Evolutionary conservation across 257 asterid species (phyloP).

Genomic region (Gentiana dahurica): DNA sequence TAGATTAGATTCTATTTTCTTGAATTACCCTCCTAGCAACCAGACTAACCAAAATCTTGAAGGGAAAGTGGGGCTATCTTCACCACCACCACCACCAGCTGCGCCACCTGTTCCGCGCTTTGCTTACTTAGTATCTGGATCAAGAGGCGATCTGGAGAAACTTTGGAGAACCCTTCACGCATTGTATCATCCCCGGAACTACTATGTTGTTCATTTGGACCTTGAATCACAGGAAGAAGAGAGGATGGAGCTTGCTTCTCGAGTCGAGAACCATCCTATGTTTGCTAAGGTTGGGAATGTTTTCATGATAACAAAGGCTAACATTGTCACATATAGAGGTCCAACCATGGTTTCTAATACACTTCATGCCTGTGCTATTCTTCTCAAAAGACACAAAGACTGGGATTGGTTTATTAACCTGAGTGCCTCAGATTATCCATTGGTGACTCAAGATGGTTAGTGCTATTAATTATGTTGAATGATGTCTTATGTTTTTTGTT

Average conservation of each 20-base stretch:
- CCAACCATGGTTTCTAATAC: conserved; percentile 97
- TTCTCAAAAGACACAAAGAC: conserved; percentile 57
- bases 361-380: conserved; percentile 90
- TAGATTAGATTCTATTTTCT: conserved; percentile 44
- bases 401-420: conserved; percentile 99
- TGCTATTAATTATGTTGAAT: neutral
- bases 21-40: conserved; percentile 39
- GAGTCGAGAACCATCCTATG: conserved; percentile 47
- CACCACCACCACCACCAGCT: conserved; percentile 38
- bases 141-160: conserved; percentile 74
- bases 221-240: conserved; percentile 69
- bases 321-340: conserved; percentile 89
- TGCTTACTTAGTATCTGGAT: conserved; percentile 81
- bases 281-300: conserved; percentile 64
- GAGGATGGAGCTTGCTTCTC: conserved; percentile 51
- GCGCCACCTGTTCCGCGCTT: conserved; percentile 58
- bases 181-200: conserved; percentile 80
- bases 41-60: conserved; percentile 21
- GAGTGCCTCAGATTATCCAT: conserved; percentile 98
- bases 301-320: conserved; percentile 56
- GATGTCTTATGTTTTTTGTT: too few relatives aligned
- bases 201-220: conserved; percentile 84
- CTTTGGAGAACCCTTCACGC: conserved; percentile 85
- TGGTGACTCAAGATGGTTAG: conserved; percentile 96
- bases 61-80: conserved; percentile 4